A percentile compares a stretch with the other conserved stretches of the same genome.
Conservation (phyloP, 495 filamentous ascomycete species). For the Paragyromitra xinjiangensis region DNA sequence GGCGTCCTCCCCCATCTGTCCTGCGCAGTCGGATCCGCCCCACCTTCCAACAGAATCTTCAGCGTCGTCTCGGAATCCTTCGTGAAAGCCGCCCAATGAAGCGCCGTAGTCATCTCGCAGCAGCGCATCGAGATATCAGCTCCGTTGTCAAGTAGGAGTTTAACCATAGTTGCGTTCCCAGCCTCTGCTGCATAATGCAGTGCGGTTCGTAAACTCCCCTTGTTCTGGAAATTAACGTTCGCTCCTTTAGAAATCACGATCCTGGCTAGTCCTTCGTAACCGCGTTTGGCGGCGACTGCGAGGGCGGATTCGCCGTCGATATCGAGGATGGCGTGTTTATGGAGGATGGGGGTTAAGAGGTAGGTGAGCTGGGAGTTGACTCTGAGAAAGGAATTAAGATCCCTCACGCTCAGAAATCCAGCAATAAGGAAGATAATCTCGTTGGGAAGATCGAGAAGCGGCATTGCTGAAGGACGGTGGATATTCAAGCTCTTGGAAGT, state of each 20-base stretch:
- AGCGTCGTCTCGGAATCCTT: neutral
- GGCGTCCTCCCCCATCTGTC: neutral
- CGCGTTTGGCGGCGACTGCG: neutral
- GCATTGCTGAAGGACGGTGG: neutral
- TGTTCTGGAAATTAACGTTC: neutral
- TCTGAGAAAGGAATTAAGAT: slow-evolving; percentile 5
- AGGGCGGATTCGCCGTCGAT: neutral
- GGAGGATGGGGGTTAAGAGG: neutral
- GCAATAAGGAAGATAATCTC: neutral
- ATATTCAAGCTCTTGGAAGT: neutral
- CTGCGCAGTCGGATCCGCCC: neutral
- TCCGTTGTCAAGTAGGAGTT: slow-evolving; percentile 34
- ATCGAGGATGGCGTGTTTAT: neutral
- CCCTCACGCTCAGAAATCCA: neutral
- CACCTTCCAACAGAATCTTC: neutral
- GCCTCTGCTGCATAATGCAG: slow-evolving; percentile 11
- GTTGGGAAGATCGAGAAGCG: neutral
- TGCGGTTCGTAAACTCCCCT: neutral
- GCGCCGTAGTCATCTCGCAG: neutral
- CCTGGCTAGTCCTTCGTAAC: neutral
- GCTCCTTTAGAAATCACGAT: neutral
- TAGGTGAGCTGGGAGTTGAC: neutral
- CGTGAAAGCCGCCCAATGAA: neutral
- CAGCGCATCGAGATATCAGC: slow-evolving; percentile 4
- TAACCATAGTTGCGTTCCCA: neutral